Evolutionary conservation across 139 green algal species (phyloP), one percentile per base, ranked within the genome.

Genomic region (Auxenochlorella pyrenoidosa): DNA sequence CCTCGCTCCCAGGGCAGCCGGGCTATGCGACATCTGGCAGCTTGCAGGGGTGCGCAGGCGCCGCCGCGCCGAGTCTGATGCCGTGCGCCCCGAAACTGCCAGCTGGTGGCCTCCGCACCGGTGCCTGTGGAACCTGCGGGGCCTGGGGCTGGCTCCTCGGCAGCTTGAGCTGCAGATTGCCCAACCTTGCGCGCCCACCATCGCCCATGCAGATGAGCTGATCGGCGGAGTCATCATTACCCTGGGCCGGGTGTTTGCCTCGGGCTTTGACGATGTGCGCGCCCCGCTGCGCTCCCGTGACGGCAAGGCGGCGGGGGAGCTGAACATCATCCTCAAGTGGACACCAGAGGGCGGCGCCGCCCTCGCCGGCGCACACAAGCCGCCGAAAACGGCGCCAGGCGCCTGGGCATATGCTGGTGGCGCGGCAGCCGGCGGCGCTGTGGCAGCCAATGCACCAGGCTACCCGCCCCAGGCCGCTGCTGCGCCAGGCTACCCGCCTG

Each of bases 251-350:
- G 79, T 73, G 36, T 43, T 73, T 26, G 51, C 43, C 10, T 38
- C 58, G 3, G 79, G 79, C 16, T 73, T 84, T 41, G 79, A 75
- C 38, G 79, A 84, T 16, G 22, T 84, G 32, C 54, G 34, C 18
- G 58, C 63, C 8, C 79, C 79, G 58, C 79, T 84, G 79, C 38
- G 63, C 36, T 75, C 38, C 41, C 59, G 79, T 5, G 79, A 84
- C 22, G 59, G 79, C 38, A 54, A 40, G 58, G 30, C 58, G 22
- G 79, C 58, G 12, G 79, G 79, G 36, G 60, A 60, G 79, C 36
- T 84, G 32, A 65, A 84, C 51, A 63, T 84, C 79, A 84, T 84
- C 34, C 58, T 84, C 5, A 84, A 84, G 38, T 84, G 79, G 79
- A 68, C 58, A n/a, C 8, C 51, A 0, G 79, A 84, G 26, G 58